A percentile compares a stretch with the other conserved stretches of the same genome.
phyloP scores from a whole-genome alignment of 345 rosid genomes.

The Eutrema yunnanense region DNA sequence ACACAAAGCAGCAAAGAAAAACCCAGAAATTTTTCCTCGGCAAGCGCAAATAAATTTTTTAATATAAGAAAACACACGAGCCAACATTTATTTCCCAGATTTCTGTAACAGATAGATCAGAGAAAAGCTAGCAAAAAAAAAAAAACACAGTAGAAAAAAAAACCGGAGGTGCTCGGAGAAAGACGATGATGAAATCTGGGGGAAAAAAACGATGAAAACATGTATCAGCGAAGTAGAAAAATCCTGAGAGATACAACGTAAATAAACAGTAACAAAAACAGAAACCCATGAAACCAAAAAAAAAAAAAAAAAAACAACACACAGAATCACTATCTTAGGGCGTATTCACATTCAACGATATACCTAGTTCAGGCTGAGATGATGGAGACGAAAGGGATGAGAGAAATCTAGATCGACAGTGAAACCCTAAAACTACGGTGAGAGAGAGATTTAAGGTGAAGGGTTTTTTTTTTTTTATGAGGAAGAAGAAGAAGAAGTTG shows the following conservation, averaged over 20 bases:
- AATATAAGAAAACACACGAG: background rate
- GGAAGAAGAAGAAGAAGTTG: no score
- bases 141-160: background rate
- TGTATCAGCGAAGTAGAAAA: background rate
- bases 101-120: background rate
- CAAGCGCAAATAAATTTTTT: background rate
- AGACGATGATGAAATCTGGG: background rate
- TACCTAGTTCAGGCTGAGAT: background rate
- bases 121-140: background rate
- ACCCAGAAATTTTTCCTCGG: slow-evolving; percentile 2
- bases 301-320: background rate
- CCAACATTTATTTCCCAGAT: background rate
- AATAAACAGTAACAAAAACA: background rate
- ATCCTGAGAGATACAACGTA: no score
- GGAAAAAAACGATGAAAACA: background rate
- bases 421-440: background rate
- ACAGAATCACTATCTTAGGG: background rate
- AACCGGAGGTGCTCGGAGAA: background rate
- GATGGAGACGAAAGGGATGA: background rate
- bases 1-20: background rate
- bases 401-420: background rate
- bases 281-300: background rate
- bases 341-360: background rate
- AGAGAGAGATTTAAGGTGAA: background rate
- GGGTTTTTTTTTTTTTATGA: background rate